Conservation (phyloP, 75 land plant species). For the Picea glauca region DNA sequence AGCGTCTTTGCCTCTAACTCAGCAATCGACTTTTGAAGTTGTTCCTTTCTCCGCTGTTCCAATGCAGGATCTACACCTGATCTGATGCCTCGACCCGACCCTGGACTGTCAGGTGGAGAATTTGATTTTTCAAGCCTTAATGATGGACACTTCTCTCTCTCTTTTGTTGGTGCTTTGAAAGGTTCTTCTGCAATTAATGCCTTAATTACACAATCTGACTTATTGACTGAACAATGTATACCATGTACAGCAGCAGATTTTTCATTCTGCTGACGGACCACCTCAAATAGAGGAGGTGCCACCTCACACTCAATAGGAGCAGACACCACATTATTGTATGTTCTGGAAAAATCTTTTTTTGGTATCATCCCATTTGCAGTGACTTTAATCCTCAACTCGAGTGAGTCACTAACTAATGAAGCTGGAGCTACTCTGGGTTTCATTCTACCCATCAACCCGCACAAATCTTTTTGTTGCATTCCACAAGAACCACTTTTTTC, state of each 20-base stretch:
- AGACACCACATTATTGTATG: not conserved
- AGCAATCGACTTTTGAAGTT: constrained; percentile 29
- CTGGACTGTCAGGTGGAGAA: not conserved
- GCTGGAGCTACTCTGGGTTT: not conserved
- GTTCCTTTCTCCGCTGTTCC: constrained; percentile 19
- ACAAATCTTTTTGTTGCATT: no score
- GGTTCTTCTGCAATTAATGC: not conserved
- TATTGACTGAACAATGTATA: not conserved
- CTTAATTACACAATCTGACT: not conserved
- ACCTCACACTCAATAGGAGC: not conserved
- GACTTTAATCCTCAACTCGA: not conserved
- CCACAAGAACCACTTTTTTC: not conserved
- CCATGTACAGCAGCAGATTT: constrained; percentile 4
- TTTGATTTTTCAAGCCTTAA: not conserved
- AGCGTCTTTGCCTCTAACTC: constrained; percentile 32
- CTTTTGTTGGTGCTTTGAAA: not conserved
- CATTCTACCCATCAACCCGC: not conserved
- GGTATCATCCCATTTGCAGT: not conserved
- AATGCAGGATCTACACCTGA: not conserved
- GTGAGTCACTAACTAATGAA: not conserved
- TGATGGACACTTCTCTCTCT: not conserved
- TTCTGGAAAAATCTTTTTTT: not conserved
- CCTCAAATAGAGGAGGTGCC: not conserved
- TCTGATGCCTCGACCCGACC: not conserved
- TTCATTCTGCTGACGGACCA: not conserved